Percentiles rank a stretch among this genome's conserved stretches.
Conservation (phyloP, 345 rosid genomes). For the Lepidium didymum region DNA sequence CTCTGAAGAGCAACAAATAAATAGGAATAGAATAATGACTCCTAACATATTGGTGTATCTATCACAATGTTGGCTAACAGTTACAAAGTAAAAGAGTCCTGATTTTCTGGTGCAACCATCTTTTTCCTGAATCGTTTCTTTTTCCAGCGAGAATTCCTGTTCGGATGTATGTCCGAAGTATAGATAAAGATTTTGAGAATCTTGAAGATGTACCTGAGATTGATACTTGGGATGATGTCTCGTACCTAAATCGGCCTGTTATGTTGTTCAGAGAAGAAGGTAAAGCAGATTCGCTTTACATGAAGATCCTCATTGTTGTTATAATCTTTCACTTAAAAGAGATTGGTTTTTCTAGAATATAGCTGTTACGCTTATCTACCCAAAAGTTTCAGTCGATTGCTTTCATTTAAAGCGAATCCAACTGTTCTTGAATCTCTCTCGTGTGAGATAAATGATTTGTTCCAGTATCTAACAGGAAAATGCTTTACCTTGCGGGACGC, state of each 20-base stretch:
- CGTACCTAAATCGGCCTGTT: slow-evolving; percentile 67
- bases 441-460: not conserved
- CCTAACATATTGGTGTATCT: not conserved
- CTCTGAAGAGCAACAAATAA: not conserved
- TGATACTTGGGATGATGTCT: slow-evolving; percentile 79
- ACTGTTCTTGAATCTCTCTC: not conserved
- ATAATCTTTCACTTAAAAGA: not conserved
- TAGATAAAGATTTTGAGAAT: slow-evolving; percentile 54
- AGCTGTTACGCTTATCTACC: not conserved
- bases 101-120: not conserved
- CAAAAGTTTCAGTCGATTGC: not conserved
- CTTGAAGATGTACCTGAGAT: slow-evolving; percentile 53
- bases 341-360: not conserved
- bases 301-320: not conserved
- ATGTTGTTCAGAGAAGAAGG: slow-evolving; percentile 72
- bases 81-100: not conserved
- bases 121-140: not conserved
- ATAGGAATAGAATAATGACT: not conserved
- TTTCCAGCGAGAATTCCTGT: slow-evolving; percentile 75
- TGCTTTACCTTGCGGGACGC: slow-evolving; percentile 61
- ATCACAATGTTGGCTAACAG: not conserved
- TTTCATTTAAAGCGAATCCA: not conserved
- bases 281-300: not conserved
- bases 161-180: slow-evolving; percentile 59
- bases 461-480: slow-evolving; percentile 42